Percentiles rank a stretch among this genome's conserved stretches.
Conservation (phyloP, 345 rosid genomes). For the Citrus trifoliata region DNA sequence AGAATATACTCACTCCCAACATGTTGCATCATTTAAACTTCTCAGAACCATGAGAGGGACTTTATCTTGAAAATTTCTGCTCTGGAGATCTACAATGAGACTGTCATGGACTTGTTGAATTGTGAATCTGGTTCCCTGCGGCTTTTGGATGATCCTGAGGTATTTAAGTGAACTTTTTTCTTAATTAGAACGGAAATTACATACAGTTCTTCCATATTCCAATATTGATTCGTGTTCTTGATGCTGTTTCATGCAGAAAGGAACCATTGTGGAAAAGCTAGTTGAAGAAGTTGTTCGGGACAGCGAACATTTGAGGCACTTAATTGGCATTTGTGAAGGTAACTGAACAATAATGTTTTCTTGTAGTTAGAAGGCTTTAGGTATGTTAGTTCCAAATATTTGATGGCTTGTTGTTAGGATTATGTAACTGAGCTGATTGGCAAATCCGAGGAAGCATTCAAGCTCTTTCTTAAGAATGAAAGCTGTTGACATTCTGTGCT, state of each 20-base stretch:
- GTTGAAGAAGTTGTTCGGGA: conserved; percentile 77
- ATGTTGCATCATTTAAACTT: neutral
- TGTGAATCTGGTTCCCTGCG: conserved; percentile 80
- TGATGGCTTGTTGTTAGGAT: neutral
- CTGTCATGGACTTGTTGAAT: conserved; percentile 77
- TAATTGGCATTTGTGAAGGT: conserved; percentile 92
- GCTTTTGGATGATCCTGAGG: conserved; percentile 98
- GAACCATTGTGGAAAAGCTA: conserved; percentile 80
- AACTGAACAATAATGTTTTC: conserved; percentile 5
- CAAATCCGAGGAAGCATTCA: neutral
- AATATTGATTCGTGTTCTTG: conserved; percentile 11
- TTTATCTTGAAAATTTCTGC: conserved; percentile 81
- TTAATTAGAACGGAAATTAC: neutral
- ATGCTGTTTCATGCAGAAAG: conserved; percentile 55
- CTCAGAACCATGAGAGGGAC: conserved; percentile 67
- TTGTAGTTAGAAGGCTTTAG: neutral
- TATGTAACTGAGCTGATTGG: neutral
- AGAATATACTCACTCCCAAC: neutral
- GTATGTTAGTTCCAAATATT: neutral
- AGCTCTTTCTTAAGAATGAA: neutral
- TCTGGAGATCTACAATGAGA: conserved; percentile 92
- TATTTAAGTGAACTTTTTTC: conserved; percentile 20
- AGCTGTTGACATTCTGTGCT: neutral
- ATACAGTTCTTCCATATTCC: neutral
- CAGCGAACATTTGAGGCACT: conserved; percentile 69